phyloP scores from a whole-genome alignment of 192 early-diverging fungal genomes.

The Jimgerdemannia flammicorona region DNA sequence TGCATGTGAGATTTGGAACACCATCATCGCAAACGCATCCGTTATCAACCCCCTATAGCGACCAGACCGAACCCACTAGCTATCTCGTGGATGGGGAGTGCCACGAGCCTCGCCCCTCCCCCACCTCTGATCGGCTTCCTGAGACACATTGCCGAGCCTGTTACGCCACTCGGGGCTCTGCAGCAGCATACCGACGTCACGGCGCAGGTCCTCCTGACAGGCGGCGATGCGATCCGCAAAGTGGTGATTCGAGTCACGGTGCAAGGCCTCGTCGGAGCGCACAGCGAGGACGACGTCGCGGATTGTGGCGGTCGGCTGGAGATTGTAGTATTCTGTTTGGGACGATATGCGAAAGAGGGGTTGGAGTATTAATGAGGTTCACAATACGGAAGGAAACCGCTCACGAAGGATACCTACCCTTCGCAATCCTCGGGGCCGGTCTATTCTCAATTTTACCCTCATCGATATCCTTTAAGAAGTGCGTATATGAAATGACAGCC shows the following conservation, averaged over 20 bases:
- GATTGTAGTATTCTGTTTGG: slow-evolving; percentile 73
- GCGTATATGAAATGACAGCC: slow-evolving; percentile 88
- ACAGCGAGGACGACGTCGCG: slow-evolving; percentile 86
- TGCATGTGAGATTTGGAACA: no score
- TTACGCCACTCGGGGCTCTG: background rate
- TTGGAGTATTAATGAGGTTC: background rate
- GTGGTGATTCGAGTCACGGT: slow-evolving; percentile 90
- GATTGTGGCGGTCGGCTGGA: slow-evolving; percentile 67
- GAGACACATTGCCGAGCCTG: background rate
- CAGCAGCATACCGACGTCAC: background rate
- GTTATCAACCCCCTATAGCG: background rate
- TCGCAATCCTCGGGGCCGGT: slow-evolving; percentile 81
- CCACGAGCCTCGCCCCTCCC: background rate
- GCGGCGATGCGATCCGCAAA: slow-evolving; percentile 66
- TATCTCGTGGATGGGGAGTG: no score
- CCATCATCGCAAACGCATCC: background rate
- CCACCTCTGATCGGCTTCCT: background rate
- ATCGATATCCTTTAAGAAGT: slow-evolving; percentile 74
- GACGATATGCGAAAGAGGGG: slow-evolving; percentile 2
- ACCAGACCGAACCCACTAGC: background rate
- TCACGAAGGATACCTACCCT: slow-evolving; percentile 5
- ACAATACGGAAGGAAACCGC: background rate
- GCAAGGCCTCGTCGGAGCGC: slow-evolving; percentile 84
- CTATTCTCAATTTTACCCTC: slow-evolving; percentile 63
- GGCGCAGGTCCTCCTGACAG: slow-evolving; percentile 39